Conservation (phyloP, 2,329 filamentous ascomycete species). For the Nemania bipapillata region DNA sequence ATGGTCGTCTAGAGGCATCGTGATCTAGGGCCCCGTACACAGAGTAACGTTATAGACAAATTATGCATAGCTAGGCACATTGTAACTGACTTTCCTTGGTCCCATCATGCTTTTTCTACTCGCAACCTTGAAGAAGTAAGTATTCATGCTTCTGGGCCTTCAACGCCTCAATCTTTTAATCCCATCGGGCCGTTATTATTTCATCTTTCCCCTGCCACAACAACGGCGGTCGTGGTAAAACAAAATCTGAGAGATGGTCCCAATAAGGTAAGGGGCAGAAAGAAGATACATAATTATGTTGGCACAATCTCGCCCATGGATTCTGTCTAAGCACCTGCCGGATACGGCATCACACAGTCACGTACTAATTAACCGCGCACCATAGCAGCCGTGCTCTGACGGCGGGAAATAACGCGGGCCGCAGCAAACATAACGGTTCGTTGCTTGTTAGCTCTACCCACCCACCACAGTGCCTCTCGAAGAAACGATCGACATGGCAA, state of each 20-base stretch:
- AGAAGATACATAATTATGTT: neutral
- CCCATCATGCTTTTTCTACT: conserved; percentile 1
- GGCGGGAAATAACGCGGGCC: neutral
- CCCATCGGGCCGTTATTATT: neutral
- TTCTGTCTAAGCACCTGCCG: neutral
- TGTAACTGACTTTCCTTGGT: neutral
- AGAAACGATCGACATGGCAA: conserved; percentile 12
- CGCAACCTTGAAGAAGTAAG: neutral
- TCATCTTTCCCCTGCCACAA: neutral
- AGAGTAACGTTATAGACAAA: conserved; percentile 13
- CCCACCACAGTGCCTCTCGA: neutral
- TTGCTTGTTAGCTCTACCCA: neutral
- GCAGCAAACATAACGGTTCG: neutral
- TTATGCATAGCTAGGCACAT: neutral
- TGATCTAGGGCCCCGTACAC: conserved; percentile 56
- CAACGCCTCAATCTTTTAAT: neutral
- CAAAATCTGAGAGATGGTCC: neutral
- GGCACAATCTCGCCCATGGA: neutral
- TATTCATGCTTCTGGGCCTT: neutral
- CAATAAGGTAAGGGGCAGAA: neutral
- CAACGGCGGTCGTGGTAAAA: neutral
- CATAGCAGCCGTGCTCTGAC: conserved; percentile 11
- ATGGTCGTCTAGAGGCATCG: conserved; percentile 80
- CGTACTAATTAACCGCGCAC: neutral
- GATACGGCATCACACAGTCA: neutral